These are phyloP conservation scores for Pilasporangium apinafurcum DNA, from an alignment of 352 stramenopile species.

Conservation along the genomic window DNA sequence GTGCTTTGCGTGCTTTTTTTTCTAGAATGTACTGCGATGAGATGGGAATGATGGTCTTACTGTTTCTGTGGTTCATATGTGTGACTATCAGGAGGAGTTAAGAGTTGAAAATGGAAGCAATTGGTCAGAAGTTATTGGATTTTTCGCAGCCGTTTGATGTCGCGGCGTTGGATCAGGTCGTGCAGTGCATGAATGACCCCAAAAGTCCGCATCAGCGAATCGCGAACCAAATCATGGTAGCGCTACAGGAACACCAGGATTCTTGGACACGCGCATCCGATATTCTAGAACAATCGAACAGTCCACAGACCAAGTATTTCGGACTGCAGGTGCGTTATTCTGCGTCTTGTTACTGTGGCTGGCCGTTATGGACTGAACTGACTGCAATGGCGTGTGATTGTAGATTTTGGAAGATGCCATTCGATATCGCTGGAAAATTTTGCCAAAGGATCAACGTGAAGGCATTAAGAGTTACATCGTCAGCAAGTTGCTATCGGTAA, in stretches of 20 bases:
- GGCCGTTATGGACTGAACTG: too few relatives aligned
- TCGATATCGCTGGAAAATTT: conserved; percentile 95
- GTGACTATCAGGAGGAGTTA: too few relatives aligned
- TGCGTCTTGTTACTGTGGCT: background rate
- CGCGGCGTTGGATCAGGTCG: conserved; percentile 93
- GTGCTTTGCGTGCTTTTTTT: too few relatives aligned
- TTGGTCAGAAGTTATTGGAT: conserved; percentile 90
- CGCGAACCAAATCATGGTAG: conserved; percentile 93
- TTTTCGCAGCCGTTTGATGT: conserved; percentile 96
- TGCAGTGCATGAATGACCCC: conserved; percentile 95
- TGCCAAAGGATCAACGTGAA: conserved; percentile 95
- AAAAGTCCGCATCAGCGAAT: conserved; percentile 89
- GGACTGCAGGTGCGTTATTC: conserved; percentile 64
- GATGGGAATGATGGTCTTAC: too few relatives aligned
- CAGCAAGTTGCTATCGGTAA: conserved; percentile 92
- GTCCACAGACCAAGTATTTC: conserved; percentile 90
- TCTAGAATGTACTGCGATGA: too few relatives aligned
- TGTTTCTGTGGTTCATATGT: too few relatives aligned
- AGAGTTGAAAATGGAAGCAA: conserved; percentile 68
- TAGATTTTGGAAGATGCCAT: conserved; percentile 97
- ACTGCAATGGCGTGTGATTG: too few relatives aligned
- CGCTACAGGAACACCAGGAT: conserved; percentile 91
- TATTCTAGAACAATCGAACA: conserved; percentile 94
- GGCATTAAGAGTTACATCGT: conserved; percentile 99
- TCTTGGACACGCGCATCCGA: conserved; percentile 91